These are phyloP conservation scores for Cryptococcus sp. DNA, from an alignment of 1,284 basidiomycete genomes.

Conservation along the genomic window DNA sequence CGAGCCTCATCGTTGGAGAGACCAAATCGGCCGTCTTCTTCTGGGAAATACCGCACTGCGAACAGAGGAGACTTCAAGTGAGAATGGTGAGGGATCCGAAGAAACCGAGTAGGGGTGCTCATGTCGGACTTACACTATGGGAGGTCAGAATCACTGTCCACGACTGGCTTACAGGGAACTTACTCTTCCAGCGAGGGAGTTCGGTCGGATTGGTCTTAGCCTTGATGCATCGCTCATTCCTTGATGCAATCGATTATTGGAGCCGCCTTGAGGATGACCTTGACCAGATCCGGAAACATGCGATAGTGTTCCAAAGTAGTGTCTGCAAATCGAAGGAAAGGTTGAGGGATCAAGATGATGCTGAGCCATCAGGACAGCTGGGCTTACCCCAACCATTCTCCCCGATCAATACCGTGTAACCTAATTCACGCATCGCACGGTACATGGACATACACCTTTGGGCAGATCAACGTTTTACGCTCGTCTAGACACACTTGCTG, in stretches of 20 bases:
- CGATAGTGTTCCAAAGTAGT: slow-evolving; percentile 2
- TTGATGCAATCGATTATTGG: slow-evolving; percentile 8
- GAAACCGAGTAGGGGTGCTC: no score
- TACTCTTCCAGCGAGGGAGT: slow-evolving; percentile 8
- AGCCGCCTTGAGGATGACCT: slow-evolving; percentile 8
- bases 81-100: no score
- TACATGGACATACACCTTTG: slow-evolving; percentile 8
- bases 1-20: neutral
- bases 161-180: neutral
- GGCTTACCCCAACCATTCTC: slow-evolving; percentile 7
- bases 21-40: slow-evolving; percentile 4
- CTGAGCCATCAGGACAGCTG: neutral
- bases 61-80: neutral
- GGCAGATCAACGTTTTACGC: neutral
- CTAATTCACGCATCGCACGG: slow-evolving; percentile 5
- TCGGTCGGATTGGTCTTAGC: slow-evolving; percentile 3
- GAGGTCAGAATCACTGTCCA: no score
- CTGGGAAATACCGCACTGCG: slow-evolving; percentile 4
- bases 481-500: no score
- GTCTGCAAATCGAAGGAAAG: neutral
- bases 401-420: slow-evolving; percentile 7
- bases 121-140: no score
- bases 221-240: slow-evolving; percentile 1
- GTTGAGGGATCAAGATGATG: no score
- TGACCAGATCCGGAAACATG: slow-evolving; percentile 9